phyloP scores from a whole-genome alignment of 1,139 yeast species.

The Torulaspora globosa region DNA sequence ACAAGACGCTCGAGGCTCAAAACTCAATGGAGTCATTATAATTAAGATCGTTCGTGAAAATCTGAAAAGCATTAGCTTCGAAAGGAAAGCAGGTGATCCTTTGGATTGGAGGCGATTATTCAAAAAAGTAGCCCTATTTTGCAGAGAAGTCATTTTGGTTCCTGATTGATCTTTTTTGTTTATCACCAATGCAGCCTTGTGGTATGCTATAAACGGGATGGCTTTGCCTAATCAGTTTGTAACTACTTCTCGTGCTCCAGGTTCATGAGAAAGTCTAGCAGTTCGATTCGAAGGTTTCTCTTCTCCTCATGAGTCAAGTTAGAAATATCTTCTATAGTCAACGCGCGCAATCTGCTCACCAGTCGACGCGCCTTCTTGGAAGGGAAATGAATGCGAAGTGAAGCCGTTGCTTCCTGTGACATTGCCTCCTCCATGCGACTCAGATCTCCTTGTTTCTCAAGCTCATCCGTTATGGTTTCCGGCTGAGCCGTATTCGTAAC shows the following conservation, averaged over 20 bases:
- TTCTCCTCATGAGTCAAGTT: constrained; percentile 24
- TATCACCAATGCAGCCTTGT: neutral
- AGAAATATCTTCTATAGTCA: constrained; percentile 19
- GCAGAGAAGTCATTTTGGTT: constrained; percentile 43
- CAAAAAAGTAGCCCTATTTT: constrained; percentile 48
- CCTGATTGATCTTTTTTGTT: constrained; percentile 14
- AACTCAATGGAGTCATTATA: constrained; percentile 46
- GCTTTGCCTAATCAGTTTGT: neutral
- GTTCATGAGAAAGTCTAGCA: constrained; percentile 29
- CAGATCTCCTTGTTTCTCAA: neutral
- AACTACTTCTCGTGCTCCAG: constrained; percentile 18
- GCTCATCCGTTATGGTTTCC: neutral
- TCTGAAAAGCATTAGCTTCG: constrained; percentile 48
- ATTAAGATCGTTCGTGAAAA: constrained; percentile 39
- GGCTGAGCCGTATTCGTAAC: neutral
- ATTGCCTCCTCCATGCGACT: neutral
- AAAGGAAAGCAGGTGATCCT: constrained; percentile 57
- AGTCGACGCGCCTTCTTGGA: constrained; percentile 24
- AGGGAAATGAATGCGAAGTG: constrained; percentile 22
- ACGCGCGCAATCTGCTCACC: constrained; percentile 19
- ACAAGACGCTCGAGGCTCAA: constrained; percentile 46
- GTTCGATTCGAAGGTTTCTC: constrained; percentile 25
- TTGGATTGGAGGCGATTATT: constrained; percentile 64
- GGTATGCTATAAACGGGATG: neutral
- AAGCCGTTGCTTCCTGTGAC: constrained; percentile 13